Evolutionary conservation across 2,329 filamentous ascomycete genomes (phyloP), one percentile per base, ranked within the genome.

Genomic region (Penicillium oxalicum): DNA sequence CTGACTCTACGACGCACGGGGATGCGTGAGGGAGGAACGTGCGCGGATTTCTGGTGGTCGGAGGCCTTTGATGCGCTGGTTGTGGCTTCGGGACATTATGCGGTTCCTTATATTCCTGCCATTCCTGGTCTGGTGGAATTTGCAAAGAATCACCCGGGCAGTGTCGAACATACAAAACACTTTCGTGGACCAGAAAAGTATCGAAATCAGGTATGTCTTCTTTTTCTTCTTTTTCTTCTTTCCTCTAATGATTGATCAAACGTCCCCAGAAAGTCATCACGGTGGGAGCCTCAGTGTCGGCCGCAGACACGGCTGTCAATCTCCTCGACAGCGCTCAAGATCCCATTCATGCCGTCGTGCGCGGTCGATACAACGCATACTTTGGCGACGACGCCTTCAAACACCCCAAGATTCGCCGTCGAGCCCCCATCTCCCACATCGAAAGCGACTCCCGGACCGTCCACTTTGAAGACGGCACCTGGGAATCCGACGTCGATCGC

Each of bases 281-380:
- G 0, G 79, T 86, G 1, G 82, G 83, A 3, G 82, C 79, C 1
- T 83, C 79, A 0, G 81, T 85, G 3, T 86, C 82, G 0, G 82
- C 78, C 0, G 77, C 80, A 27, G 83, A 86, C 56, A 83, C 83
- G 9, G 74, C 77, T 1, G 74, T 77, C 48, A 77, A 80, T 45
- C 68, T 83, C 2, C 64, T 75, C 11, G 67, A 70, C 9, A 65
- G 71, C 0, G 75, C 74, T 0, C 60, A 74, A 37, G 56, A 64
- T 0, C 79, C 79, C 0, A 67, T 83, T 4, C 71, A 78, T 50
- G 74, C 77, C 12, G 76, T 82, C 25, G 72, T 81, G 5, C 70
- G 79, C 9, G 75, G 74, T n/a, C 74, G 62, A 50, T 73, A 77
- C 29, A 74, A 76, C 51, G 65, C 71, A 6, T 83, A 80, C 60